phyloP scores from a whole-genome alignment of 257 asterid species.

The Solanum corneliomulleri region DNA sequence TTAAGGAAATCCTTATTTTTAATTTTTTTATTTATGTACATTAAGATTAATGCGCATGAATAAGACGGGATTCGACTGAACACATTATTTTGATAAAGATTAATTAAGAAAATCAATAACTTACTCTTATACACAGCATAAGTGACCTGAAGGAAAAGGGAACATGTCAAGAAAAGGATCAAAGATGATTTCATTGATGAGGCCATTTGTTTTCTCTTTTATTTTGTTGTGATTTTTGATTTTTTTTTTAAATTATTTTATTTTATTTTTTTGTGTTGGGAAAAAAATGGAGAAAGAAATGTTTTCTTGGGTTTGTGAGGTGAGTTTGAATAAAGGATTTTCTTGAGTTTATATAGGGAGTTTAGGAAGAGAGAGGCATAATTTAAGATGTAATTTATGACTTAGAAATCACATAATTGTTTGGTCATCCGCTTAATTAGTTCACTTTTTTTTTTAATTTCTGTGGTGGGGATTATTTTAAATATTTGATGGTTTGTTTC shows the following conservation, averaged over 20 bases:
- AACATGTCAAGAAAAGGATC: constrained; percentile 23
- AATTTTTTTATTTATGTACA: neutral
- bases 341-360: neutral
- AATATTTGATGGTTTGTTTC: neutral
- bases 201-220: constrained; percentile 17
- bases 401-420: neutral
- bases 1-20: neutral
- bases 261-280: neutral
- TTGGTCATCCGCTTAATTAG: neutral
- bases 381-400: neutral
- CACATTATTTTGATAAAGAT: neutral
- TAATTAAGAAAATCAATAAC: neutral
- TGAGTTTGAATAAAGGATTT: neutral
- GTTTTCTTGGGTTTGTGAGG: neutral
- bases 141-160: constrained; percentile 22
- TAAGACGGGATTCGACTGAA: neutral
- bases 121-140: constrained; percentile 4
- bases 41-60: neutral
- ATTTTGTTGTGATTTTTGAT: neutral
- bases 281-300: neutral
- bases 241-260: neutral
- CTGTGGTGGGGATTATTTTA: neutral
- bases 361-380: neutral
- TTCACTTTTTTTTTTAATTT: neutral
- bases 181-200: constrained; percentile 31